Conservation (phyloP, 78 protist genomes). For the Isochrysis galbana region DNA sequence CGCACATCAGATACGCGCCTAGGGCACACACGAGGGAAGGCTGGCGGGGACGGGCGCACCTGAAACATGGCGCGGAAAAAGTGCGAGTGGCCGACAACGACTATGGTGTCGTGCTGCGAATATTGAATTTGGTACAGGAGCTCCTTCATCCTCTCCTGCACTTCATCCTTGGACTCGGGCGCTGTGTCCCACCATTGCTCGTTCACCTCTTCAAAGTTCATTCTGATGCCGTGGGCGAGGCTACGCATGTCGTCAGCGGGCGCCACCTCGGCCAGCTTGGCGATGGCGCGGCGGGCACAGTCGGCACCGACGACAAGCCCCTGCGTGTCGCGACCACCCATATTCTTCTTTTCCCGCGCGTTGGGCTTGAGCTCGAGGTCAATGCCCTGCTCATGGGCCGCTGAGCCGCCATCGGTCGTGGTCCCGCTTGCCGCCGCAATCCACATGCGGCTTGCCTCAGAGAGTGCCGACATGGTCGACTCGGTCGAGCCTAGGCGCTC, state of each 20-base stretch:
- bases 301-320: not conserved
- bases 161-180: not conserved
- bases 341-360: slow-evolving; percentile 23
- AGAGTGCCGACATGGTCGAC: too few species aligned
- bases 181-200: not conserved
- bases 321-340: not conserved
- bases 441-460: too few species aligned
- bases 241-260: not conserved
- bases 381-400: not conserved
- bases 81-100: not conserved
- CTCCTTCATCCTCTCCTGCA: not conserved
- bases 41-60: not conserved
- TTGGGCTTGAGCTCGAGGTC: not conserved
- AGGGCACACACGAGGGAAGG: too few species aligned
- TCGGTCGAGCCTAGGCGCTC: too few species aligned
- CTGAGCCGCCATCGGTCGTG: not conserved
- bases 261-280: not conserved
- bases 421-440: too few species aligned
- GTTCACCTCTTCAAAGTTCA: not conserved
- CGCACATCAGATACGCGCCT: too few species aligned
- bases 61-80: not conserved
- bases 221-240: not conserved
- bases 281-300: not conserved
- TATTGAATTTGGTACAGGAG: not conserved
- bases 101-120: not conserved